These are phyloP conservation scores for Ogataea polymorpha DNA, from an alignment of 805 yeast species.

Conservation along the genomic window DNA sequence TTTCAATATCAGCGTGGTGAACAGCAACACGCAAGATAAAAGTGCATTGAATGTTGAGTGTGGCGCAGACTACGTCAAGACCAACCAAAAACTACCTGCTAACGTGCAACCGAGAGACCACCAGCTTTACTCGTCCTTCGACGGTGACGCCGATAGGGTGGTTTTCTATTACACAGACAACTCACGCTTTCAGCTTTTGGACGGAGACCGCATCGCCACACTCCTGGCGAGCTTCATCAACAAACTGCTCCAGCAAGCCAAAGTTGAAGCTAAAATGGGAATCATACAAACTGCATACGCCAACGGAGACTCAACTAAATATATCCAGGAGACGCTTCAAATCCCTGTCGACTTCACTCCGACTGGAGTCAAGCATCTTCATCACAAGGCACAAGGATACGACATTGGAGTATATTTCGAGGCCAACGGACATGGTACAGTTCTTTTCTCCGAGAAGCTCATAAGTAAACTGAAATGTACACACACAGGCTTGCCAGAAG, in stretches of 20 bases:
- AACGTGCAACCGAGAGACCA: constrained; percentile 46
- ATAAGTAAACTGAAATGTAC: constrained; percentile 39
- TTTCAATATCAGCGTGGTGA: constrained; percentile 45
- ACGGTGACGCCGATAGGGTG: constrained; percentile 96
- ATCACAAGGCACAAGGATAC: constrained; percentile 81
- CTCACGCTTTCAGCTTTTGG: constrained; percentile 54
- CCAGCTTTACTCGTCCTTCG: constrained; percentile 75
- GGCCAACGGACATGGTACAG: constrained; percentile 99
- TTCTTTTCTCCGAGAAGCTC: constrained; percentile 63
- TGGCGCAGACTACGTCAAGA: constrained; percentile 96
- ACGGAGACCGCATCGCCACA: constrained; percentile 93
- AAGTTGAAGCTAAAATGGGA: constrained; percentile 45
- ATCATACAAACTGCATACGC: constrained; percentile 98
- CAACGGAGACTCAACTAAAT: constrained; percentile 85
- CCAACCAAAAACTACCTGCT: constrained; percentile 74
- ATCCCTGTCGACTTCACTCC: constrained; percentile 86
- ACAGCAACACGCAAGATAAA: constrained; percentile 54
- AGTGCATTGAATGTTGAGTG: constrained; percentile 67
- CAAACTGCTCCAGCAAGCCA: constrained; percentile 43
- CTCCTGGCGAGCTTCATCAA: constrained; percentile 67
- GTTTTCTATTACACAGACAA: constrained; percentile 64
- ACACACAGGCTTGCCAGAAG: constrained; percentile 40
- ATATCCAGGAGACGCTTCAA: constrained; percentile 54
- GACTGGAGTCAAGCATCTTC: constrained; percentile 95
- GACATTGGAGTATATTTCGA: constrained; percentile 95